Percentiles rank a stretch among this genome's conserved stretches.
These are phyloP conservation scores for Hexamita inflata DNA, from an alignment of 208 protist species.

Conservation along the genomic window DNA sequence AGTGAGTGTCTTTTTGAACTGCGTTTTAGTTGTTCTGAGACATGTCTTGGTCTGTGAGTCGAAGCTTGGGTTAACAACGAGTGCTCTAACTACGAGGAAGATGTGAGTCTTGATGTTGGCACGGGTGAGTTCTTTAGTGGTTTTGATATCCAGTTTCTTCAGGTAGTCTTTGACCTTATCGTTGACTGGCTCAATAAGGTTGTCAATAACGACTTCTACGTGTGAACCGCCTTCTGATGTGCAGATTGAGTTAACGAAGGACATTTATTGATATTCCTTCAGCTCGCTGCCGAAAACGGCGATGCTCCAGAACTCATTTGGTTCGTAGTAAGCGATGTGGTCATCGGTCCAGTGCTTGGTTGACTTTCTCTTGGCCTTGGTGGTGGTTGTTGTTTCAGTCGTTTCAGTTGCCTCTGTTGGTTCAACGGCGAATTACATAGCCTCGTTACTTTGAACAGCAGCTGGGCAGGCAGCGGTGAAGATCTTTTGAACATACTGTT, in stretches of 20 bases:
- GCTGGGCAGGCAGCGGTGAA: constrained; percentile 50
- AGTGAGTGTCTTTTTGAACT: background rate
- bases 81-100: constrained; percentile 92
- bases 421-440: background rate
- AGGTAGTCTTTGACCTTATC: constrained; percentile 65
- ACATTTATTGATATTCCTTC: constrained; percentile 80
- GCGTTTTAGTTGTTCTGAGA: background rate
- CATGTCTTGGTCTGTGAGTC: constrained; percentile 99
- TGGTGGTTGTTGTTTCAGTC: background rate
- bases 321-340: background rate
- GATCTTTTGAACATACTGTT: constrained; percentile 88
- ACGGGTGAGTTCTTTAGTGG: constrained; percentile 60
- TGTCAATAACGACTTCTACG: constrained; percentile 85
- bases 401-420: background rate
- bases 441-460: background rate
- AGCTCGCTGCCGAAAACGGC: constrained; percentile 64
- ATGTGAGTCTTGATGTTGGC: constrained; percentile 87
- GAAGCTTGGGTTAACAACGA: constrained; percentile 98
- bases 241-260: constrained; percentile 96
- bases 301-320: constrained; percentile 83
- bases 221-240: constrained; percentile 95
- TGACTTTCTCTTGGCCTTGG: too few relatives aligned
- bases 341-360: background rate
- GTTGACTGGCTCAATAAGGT: constrained; percentile 67
- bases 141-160: background rate